phyloP scores from a whole-genome alignment of 1,284 basidiomycete species.

The Cryptococcus jaspeensis region DNA sequence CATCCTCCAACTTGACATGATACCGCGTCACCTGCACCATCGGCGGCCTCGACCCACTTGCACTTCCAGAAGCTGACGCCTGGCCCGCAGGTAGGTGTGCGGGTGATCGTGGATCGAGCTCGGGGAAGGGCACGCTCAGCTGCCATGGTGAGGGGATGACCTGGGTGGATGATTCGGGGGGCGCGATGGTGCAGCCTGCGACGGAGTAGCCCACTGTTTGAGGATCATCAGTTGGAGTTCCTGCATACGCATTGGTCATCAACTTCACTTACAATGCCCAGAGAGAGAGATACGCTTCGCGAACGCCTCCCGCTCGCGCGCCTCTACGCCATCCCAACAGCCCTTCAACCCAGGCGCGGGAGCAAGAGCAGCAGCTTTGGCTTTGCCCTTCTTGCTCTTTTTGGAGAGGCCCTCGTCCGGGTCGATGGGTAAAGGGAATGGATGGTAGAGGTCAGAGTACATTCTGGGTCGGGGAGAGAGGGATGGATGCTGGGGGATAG shows the following conservation, averaged over 20 bases:
- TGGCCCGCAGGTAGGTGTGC: background rate
- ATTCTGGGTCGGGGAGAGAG: constrained; percentile 16
- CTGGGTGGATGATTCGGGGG: constrained; percentile 27
- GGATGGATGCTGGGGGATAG: no score
- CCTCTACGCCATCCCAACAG: constrained; percentile 43
- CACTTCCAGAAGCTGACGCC: background rate
- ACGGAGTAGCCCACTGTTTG: constrained; percentile 47
- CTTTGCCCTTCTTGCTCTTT: constrained; percentile 46
- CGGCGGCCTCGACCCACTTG: constrained; percentile 7
- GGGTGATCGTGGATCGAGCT: constrained; percentile 40
- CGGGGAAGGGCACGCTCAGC: constrained; percentile 34
- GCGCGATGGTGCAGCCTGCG: constrained; percentile 39
- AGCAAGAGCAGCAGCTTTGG: constrained; percentile 22
- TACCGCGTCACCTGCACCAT: constrained; percentile 47
- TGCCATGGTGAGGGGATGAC: constrained; percentile 40
- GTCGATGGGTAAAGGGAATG: constrained; percentile 37
- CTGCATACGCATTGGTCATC: background rate
- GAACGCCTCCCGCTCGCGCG: constrained; percentile 35
- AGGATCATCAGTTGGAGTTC: background rate
- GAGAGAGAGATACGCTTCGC: constrained; percentile 32
- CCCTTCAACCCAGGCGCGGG: background rate
- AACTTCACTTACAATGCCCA: constrained; percentile 40
- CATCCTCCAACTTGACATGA: constrained; percentile 47
- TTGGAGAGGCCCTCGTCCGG: constrained; percentile 8
- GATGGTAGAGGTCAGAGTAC: constrained; percentile 50